Evolutionary conservation across 345 rosid genomes (phyloP), one percentile per base, ranked within the genome.

Genomic region (Euclidium syriacum): DNA sequence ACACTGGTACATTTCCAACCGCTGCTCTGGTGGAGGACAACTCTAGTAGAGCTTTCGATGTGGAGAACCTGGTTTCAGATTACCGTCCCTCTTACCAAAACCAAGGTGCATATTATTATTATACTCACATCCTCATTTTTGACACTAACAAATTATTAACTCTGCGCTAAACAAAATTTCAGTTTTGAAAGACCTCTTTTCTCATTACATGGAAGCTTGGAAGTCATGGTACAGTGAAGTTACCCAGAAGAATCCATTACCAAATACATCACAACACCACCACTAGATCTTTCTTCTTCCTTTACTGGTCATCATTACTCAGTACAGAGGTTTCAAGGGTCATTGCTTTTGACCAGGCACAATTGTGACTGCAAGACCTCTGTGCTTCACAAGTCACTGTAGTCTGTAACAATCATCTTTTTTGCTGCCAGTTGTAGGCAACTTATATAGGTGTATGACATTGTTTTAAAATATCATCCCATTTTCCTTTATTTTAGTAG

Each of bases 121-220:
- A n/a, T n/a, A 10, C 26, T 57, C 20, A 1, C 26, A 23, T 26
- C 24, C 43, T 3, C 8, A 25, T 24, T 23, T 49, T 29, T 47
- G 52, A 47, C 8, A n/a, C n/a, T n/a, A n/a, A n/a, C n/a, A n/a
- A n/a, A n/a, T n/a, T n/a, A n/a, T n/a, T n/a, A 70, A 40, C 52
- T 33, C 15, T 16, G 10, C 30, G 51, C 18, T 69, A n/a, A 18
- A 43, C 32, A 41, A 52, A 36, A 52, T 78, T 77, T 65, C 86
- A 88, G 98, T 88, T 52, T 62, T 86, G 71, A 78, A 66, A 74
- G 98, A 89, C 17, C 89, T 92, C 14, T 92, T 92, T 70, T 68
- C 78, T 23, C 96, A 92, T 79, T 92, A 86, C 77, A 75, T 78
- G 85, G 95, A 89, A 52, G 98, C 96, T 25, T 92, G 96, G 96